Conservation (phyloP, 306 rosid genomes). For the Dryas drummondii region DNA sequence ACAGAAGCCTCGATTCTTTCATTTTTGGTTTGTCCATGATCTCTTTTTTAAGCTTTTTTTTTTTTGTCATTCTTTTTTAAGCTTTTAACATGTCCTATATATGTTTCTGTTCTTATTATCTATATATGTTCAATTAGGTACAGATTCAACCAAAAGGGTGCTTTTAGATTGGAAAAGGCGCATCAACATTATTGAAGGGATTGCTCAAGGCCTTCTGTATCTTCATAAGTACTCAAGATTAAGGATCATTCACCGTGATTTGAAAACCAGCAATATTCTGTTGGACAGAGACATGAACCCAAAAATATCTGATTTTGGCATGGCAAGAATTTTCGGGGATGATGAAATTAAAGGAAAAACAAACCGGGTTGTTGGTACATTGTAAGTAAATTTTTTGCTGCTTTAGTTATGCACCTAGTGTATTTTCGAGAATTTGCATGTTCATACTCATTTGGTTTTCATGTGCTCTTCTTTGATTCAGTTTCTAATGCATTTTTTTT, state of each 20-base stretch:
- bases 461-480: not conserved
- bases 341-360: slow-evolving; percentile 8
- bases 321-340: slow-evolving; percentile 21
- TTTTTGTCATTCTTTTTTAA: too few species aligned
- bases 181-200: slow-evolving; percentile 15
- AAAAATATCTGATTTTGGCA: slow-evolving; percentile 13
- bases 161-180: slow-evolving; percentile 21
- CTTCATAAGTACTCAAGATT: slow-evolving; percentile 28
- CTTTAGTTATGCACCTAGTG: too few species aligned
- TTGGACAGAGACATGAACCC: slow-evolving; percentile 18
- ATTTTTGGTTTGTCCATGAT: slow-evolving; percentile 14
- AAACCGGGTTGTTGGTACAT: slow-evolving; percentile 21
- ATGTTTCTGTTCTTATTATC: not conserved
- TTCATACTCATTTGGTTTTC: too few species aligned
- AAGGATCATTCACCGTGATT: slow-evolving; percentile 22
- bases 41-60: too few species aligned
- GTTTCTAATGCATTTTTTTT: not conserved
- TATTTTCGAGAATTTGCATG: too few species aligned
- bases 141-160: slow-evolving; percentile 6
- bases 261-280: slow-evolving; percentile 17
- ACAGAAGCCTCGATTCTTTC: slow-evolving; percentile 20
- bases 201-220: slow-evolving; percentile 23
- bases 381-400: slow-evolving; percentile 6
- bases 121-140: too few species aligned
- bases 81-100: not conserved